phyloP scores from a whole-genome alignment of 805 yeast genomes.

The Myxozyma geophila region DNA sequence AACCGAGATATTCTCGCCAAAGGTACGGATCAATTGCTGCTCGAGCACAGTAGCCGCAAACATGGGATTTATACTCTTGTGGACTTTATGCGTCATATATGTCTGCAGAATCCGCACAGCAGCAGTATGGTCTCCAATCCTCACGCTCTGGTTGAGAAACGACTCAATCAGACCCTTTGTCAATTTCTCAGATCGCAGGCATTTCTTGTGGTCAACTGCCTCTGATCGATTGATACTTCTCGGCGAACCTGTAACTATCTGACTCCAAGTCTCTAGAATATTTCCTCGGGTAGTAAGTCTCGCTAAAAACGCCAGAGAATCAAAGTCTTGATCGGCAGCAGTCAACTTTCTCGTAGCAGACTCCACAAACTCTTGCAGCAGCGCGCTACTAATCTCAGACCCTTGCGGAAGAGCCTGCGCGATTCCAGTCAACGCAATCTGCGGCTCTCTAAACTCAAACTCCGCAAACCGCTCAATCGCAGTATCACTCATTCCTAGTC shows the following conservation, averaged over 20 bases:
- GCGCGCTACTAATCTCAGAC: neutral
- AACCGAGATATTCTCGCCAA: neutral
- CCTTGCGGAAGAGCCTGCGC: too few species aligned
- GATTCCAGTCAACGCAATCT: neutral
- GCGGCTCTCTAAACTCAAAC: constrained; percentile 8
- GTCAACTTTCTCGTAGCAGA: neutral
- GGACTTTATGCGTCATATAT: constrained; percentile 2
- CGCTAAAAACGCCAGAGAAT: neutral
- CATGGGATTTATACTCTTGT: constrained; percentile 4
- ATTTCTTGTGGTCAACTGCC: neutral
- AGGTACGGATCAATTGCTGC: neutral
- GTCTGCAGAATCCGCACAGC: constrained; percentile 17
- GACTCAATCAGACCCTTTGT: constrained; percentile 8
- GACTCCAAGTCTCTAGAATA: constrained; percentile 9
- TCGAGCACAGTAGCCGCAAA: constrained; percentile 1
- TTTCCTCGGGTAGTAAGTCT: neutral
- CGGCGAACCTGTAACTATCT: constrained; percentile 3
- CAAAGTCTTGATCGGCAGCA: constrained; percentile 5
- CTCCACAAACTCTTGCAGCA: neutral
- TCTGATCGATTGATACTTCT: neutral
- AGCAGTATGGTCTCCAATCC: neutral
- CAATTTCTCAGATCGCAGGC: neutral
- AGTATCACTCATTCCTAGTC: neutral
- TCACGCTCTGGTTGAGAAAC: constrained; percentile 12
- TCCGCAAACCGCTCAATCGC: neutral